Percentiles rank a stretch among this genome's conserved stretches.
These are phyloP conservation scores for Microcyclosporella mali DNA, from an alignment of 2,329 filamentous ascomycete species.

Conservation along the genomic window DNA sequence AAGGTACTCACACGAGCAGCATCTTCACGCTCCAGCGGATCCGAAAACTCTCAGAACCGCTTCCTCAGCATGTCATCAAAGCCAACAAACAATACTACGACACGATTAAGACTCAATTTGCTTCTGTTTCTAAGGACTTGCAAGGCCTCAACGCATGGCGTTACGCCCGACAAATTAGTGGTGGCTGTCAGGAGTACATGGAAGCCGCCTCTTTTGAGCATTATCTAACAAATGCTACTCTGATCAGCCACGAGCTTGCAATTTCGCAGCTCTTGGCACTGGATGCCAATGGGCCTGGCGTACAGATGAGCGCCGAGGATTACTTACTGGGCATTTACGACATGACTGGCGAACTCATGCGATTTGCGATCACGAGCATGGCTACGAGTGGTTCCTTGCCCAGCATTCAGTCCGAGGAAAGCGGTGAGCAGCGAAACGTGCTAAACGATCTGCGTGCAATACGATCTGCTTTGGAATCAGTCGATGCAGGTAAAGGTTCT, in stretches of 20 bases:
- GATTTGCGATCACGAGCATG: conserved; percentile 84
- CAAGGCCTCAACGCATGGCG: conserved; percentile 73
- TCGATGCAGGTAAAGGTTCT: conserved; percentile 53
- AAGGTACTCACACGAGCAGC: conserved; percentile 39
- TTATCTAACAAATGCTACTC: conserved; percentile 70
- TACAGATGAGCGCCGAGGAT: conserved; percentile 70
- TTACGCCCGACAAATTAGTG: conserved; percentile 70
- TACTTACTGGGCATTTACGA: conserved; percentile 90
- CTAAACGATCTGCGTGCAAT: conserved; percentile 75
- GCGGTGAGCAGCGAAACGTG: conserved; percentile 50
- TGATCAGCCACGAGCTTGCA: conserved; percentile 64
- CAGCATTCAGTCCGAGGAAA: conserved; percentile 34
- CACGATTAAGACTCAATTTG: conserved; percentile 65
- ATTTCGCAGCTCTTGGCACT: conserved; percentile 33
- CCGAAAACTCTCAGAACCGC: conserved; percentile 51
- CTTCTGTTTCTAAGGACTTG: conserved; percentile 64
- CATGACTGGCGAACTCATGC: conserved; percentile 92
- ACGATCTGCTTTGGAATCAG: conserved; percentile 66
- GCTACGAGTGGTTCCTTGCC: conserved; percentile 61
- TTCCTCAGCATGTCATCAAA: conserved; percentile 45
- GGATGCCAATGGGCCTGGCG: conserved; percentile 38
- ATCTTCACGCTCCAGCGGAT: conserved; percentile 80
- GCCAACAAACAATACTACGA: conserved; percentile 24
- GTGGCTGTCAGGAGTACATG: conserved; percentile 86
- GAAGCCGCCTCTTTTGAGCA: conserved; percentile 85